Evolutionary conservation across 2,329 filamentous ascomycete genomes (phyloP).

Genomic region (Polytolypa hystricis): DNA sequence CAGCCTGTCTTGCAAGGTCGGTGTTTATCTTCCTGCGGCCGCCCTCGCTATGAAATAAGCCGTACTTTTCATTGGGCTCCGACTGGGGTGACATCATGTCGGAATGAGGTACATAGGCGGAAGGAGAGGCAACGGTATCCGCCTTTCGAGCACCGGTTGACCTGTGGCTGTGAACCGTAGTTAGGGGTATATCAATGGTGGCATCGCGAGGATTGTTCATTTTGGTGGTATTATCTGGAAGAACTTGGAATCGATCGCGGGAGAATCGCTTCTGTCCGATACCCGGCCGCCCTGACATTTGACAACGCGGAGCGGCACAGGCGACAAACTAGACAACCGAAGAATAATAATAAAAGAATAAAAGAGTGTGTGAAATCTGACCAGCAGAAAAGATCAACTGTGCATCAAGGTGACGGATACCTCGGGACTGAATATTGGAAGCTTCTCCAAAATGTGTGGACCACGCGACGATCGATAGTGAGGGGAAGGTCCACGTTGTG

Average conservation of each 20-base stretch:
- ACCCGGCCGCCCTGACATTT: conserved; percentile 26
- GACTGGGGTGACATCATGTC: conserved; percentile 13
- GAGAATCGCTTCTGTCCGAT: conserved; percentile 33
- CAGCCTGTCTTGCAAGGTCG: conserved; percentile 22
- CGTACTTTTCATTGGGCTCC: conserved; percentile 23
- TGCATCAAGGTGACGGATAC: no score
- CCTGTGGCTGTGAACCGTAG: conserved; percentile 41
- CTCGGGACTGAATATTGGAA: no score
- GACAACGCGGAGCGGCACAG: conserved; percentile 1
- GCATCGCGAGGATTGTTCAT: conserved; percentile 42
- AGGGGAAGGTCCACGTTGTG: no score
- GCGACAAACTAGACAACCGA: no score
- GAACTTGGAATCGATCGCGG: conserved; percentile 34
- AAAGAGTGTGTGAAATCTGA: no score
- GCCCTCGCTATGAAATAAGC: conserved; percentile 17
- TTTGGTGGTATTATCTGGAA: conserved; percentile 21
- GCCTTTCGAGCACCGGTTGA: conserved; percentile 35
- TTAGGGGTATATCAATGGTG: conserved; percentile 52
- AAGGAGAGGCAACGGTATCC: conserved; percentile 23
- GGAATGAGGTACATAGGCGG: conserved; percentile 18
- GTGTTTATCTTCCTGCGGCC: conserved; percentile 24
- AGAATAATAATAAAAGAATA: no score
- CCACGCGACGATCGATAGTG: no score
- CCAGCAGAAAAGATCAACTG: no score
- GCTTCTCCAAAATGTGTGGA: no score